phyloP scores from a whole-genome alignment of 768 basidiomycete genomes.

The Trametes meyenii region DNA sequence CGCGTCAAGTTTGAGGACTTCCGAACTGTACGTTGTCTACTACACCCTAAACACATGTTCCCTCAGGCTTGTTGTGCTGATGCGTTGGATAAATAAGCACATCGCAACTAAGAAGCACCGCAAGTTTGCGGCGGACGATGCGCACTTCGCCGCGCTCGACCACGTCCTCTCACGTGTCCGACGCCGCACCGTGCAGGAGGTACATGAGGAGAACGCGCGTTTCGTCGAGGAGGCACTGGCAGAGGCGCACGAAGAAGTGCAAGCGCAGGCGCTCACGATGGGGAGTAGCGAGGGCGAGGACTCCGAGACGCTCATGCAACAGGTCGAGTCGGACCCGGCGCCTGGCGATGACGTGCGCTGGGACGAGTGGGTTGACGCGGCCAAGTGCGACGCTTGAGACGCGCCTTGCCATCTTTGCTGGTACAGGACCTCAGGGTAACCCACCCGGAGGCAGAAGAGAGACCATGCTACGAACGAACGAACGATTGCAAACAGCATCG shows the following conservation, averaged over 20 bases:
- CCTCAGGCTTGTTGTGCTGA: background rate
- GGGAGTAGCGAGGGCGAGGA: constrained; percentile 4
- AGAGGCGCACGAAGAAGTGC: background rate
- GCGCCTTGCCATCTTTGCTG: background rate
- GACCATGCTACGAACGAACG: background rate
- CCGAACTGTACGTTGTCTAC: constrained; percentile 56
- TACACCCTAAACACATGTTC: background rate
- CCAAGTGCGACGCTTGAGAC: constrained; percentile 8
- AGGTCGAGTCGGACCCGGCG: constrained; percentile 2
- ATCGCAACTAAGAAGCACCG: constrained; percentile 71
- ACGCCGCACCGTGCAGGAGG: constrained; percentile 45
- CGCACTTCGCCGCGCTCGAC: constrained; percentile 83
- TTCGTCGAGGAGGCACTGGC: constrained; percentile 11
- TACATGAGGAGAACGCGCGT: constrained; percentile 23
- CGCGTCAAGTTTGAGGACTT: constrained; percentile 90
- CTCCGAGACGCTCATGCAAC: constrained; percentile 10
- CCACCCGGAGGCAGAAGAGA: too few species aligned
- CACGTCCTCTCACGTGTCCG: constrained; percentile 64
- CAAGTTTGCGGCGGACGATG: constrained; percentile 76
- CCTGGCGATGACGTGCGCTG: constrained; percentile 29
- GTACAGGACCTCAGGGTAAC: background rate
- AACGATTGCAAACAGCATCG: background rate
- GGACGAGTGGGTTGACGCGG: constrained; percentile 32
- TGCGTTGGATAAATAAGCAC: constrained; percentile 53
- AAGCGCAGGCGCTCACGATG: constrained; percentile 2